These are phyloP conservation scores for Phalaenopsis equestris DNA, from an alignment of 106 monocot genomes.

Conservation along the genomic window DNA sequence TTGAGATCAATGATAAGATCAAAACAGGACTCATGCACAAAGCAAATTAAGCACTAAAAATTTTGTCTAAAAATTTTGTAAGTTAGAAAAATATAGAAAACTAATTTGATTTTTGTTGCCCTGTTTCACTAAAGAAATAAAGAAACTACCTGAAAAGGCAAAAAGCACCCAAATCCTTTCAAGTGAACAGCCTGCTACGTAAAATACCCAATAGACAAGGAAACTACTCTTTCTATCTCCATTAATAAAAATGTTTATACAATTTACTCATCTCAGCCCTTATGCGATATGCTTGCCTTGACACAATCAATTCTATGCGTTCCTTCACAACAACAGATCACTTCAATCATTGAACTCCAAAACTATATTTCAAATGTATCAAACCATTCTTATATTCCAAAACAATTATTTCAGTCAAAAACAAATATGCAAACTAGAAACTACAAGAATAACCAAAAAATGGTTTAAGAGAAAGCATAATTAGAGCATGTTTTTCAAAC, in stretches of 20 bases:
- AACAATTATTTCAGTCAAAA: not conserved
- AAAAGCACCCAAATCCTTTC: not conserved
- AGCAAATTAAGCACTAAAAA: not conserved
- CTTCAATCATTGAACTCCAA: not conserved
- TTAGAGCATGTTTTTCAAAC: not conserved
- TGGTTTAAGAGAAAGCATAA: not conserved
- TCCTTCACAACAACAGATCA: not conserved
- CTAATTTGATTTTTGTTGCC: not conserved
- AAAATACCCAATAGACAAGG: not conserved
- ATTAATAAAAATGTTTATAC: not conserved
- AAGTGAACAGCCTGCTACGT: not conserved
- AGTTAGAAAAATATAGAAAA: not conserved
- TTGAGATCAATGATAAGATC: not conserved
- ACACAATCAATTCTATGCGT: not conserved
- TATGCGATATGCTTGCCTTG: not conserved
- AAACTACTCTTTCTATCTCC: not conserved
- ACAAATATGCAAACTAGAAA: not conserved
- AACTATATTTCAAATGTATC: not conserved
- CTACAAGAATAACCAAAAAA: not conserved
- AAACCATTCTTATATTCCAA: not conserved
- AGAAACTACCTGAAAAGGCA: not conserved
- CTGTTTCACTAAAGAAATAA: not conserved
- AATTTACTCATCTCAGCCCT: not conserved
- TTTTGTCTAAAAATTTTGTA: not conserved
- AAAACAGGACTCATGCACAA: not conserved